Percentiles rank a stretch among this genome's conserved stretches.
These are phyloP conservation scores for Tetrahymena elliotti DNA, from an alignment of 73 alveolate species.

Conservation along the genomic window DNA sequence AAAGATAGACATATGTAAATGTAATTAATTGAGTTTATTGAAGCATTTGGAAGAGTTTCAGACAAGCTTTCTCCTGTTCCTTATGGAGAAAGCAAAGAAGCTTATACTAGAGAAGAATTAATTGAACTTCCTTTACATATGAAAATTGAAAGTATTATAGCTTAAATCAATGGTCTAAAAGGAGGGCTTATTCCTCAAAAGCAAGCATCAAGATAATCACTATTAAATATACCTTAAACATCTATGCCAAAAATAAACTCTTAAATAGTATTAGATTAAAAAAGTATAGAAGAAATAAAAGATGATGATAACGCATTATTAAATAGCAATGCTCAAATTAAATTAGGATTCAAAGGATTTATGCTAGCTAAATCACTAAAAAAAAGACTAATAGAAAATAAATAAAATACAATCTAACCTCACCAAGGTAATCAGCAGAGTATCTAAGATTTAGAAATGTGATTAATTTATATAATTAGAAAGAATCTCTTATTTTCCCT, in stretches of 20 bases:
- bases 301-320: background rate
- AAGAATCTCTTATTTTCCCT: no score
- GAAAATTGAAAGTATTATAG: slow-evolving; percentile 20
- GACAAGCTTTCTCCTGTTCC: slow-evolving; percentile 41
- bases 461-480: background rate
- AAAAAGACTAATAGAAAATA: background rate
- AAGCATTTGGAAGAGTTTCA: slow-evolving; percentile 72
- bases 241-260: background rate
- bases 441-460: background rate
- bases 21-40: slow-evolving; percentile 64
- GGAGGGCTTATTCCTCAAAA: background rate
- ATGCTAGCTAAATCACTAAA: background rate
- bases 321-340: background rate
- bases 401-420: background rate
- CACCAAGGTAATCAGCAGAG: background rate
- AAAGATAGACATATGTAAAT: slow-evolving; percentile 64
- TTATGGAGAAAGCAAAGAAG: slow-evolving; percentile 5
- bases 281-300: background rate
- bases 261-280: background rate
- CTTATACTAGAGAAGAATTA: background rate
- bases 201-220: background rate
- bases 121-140: slow-evolving; percentile 14
- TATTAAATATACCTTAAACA: background rate
- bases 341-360: background rate
- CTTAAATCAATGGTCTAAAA: background rate